Evolutionary conservation across 2,329 filamentous ascomycete genomes (phyloP), one percentile per base, ranked within the genome.

Genomic region (Colletotrichum sp.): DNA sequence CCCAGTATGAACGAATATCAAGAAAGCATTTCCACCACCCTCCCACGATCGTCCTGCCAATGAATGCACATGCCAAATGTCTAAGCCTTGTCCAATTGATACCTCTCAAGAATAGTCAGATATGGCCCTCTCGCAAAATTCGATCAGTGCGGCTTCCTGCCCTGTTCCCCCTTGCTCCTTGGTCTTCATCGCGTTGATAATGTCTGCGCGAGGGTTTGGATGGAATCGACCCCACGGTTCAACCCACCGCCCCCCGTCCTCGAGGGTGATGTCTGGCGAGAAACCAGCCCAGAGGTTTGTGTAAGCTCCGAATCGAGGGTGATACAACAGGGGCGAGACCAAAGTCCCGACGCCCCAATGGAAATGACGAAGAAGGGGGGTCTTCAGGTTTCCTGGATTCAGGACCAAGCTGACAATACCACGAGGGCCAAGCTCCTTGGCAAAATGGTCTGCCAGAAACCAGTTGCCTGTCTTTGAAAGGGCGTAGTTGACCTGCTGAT

Each of bases 241-340:
- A 76, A 76, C 38, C 80, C 82, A 85, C 7, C 73, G 71, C 4
- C 84, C 82, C 2, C 80, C 79, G 24, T 84, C 82, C 34, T 85
- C 84, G 2, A 82, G 30, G 0, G 82, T 86, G 4, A 89, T 79
- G 0, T 88, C 83, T 0, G 85, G 83, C 0, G 87, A 86, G 52
- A 88, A 80, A 0, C 83, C 87, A 2, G 87, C 84, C 73, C 84
- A 90, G 3, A 90, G 77, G 72, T 87, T 83, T 0, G 88, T 88
- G 78, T 88, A 89, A 0, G 87, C 87, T 0, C 88, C 89, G 26
- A 83, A 79, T 6, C 83, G 69, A 0, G 80, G 26, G 68, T 82
- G 78, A 5, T 82, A 74, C 5, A 83, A 30, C 7, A 76, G 76
- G 2, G 77, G 78, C 66, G 81, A 75, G 2, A 81, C 72, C 1